Percentiles rank a stretch among this genome's conserved stretches.
These are phyloP conservation scores for Scedosporium aurantiacum DNA, from an alignment of 2,329 filamentous ascomycete genomes.

Conservation along the genomic window DNA sequence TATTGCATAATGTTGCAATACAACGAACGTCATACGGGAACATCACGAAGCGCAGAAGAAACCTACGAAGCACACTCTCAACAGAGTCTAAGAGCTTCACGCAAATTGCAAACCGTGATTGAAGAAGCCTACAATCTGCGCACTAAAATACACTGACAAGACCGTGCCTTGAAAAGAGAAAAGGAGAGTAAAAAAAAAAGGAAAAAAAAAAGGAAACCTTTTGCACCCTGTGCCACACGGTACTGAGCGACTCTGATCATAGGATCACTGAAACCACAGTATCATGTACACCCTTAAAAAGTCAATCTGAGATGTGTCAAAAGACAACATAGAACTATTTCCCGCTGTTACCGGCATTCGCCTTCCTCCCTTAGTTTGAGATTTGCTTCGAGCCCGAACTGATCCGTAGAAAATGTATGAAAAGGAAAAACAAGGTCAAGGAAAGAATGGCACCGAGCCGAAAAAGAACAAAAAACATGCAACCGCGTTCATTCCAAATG, in stretches of 20 bases:
- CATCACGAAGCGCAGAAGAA: background rate
- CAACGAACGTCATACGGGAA: too few relatives aligned
- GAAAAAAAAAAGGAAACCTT: background rate
- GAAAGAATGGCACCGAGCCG: background rate
- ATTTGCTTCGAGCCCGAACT: background rate
- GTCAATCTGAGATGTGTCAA: too few relatives aligned
- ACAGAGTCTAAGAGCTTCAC: background rate
- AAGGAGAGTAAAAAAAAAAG: background rate
- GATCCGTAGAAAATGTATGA: background rate
- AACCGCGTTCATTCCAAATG: background rate
- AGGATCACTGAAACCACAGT: too few relatives aligned
- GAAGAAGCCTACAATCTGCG: background rate
- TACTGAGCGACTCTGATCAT: too few relatives aligned
- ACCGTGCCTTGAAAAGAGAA: background rate
- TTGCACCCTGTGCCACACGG: background rate
- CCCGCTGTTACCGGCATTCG: too few relatives aligned
- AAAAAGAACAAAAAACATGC: background rate
- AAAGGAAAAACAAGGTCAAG: background rate
- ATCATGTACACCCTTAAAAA: too few relatives aligned
- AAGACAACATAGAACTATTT: too few relatives aligned
- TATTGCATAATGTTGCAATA: background rate
- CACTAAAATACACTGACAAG: background rate
- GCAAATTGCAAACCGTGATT: background rate
- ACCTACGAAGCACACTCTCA: background rate
- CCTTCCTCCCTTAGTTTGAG: background rate